phyloP scores from a whole-genome alignment of 371 early-diverging fungal species.

The Saksenaea oblongispora region DNA sequence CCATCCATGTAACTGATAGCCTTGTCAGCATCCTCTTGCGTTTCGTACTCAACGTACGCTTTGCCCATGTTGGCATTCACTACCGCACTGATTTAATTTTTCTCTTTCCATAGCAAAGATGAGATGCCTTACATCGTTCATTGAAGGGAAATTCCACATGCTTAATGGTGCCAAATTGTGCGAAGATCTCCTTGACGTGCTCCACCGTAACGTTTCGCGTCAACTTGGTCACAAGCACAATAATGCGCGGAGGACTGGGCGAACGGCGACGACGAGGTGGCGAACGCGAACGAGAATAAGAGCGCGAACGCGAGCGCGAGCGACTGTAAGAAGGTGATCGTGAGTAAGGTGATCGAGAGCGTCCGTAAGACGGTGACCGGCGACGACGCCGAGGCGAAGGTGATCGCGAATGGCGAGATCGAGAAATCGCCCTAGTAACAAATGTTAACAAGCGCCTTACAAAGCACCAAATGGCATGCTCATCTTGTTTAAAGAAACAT shows the following conservation, averaged over 20 bases:
- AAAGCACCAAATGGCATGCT: neutral
- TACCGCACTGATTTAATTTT: constrained; percentile 1
- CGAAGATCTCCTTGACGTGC: constrained; percentile 52
- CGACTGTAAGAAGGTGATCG: constrained; percentile 27
- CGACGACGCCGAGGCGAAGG: constrained; percentile 22
- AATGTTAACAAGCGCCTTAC: neutral
- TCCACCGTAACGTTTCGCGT: constrained; percentile 44
- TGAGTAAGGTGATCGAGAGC: neutral
- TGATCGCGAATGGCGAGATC: constrained; percentile 20
- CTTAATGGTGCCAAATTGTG: constrained; percentile 38
- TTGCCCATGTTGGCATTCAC: constrained; percentile 56
- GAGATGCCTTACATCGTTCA: constrained; percentile 30
- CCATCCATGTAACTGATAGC: constrained; percentile 61
- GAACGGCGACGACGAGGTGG: constrained; percentile 4
- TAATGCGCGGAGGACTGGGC: constrained; percentile 6
- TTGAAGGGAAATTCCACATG: constrained; percentile 46
- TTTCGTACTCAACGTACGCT: constrained; percentile 59
- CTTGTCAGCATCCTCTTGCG: constrained; percentile 51
- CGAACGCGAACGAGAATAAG: constrained; percentile 14
- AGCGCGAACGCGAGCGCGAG: constrained; percentile 19
- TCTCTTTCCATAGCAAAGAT: neutral
- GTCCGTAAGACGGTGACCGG: constrained; percentile 2
- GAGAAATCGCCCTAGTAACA: constrained; percentile 1
- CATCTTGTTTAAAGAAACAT: neutral
- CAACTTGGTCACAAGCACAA: constrained; percentile 19